Percentiles rank a stretch among this genome's conserved stretches.
Evolutionary conservation across 805 yeast genomes (phyloP).

Genomic region (Ogataea allantospora): DNA sequence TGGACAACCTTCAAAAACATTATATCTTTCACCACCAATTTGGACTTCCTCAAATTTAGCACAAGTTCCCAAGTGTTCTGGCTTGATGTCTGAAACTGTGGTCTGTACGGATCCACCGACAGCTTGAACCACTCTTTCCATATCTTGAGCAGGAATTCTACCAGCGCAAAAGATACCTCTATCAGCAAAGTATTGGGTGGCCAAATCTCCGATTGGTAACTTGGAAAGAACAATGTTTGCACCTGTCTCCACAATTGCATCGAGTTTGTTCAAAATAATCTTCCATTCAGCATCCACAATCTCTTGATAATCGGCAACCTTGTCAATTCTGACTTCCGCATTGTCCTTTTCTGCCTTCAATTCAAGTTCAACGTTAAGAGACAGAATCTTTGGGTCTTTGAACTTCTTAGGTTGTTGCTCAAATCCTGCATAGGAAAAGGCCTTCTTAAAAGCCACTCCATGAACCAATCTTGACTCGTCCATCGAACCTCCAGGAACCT

Average conservation of each 20-base stretch:
- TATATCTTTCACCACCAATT: constrained; percentile 94
- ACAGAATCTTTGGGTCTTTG: constrained; percentile 73
- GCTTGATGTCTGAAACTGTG: constrained; percentile 65
- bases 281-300: constrained; percentile 99
- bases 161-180: constrained; percentile 97
- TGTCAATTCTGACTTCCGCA: constrained; percentile 95
- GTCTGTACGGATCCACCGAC: constrained; percentile 91
- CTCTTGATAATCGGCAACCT: constrained; percentile 90
- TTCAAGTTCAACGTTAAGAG: constrained; percentile 90
- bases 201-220: constrained; percentile 96
- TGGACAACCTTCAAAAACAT: constrained; percentile 90
- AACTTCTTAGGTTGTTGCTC: constrained; percentile 96
- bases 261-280: constrained; percentile 81
- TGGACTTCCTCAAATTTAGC: constrained; percentile 86
- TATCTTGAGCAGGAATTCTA: constrained; percentile 82
- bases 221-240: constrained; percentile 92
- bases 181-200: constrained; percentile 98
- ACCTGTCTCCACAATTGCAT: constrained; percentile 78
- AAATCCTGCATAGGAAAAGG: constrained; percentile 96
- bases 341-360: constrained; percentile 98
- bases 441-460: constrained; percentile 97
- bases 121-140: constrained; percentile 89
- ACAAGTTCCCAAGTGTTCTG: constrained; percentile 81
- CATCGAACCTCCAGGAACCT: constrained; percentile 94
- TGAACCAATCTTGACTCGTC: constrained; percentile 86